A percentile compares a stretch with the other conserved stretches of the same genome.
Conservation (phyloP, 306 rosid species). For the Ziziphus jujuba region DNA sequence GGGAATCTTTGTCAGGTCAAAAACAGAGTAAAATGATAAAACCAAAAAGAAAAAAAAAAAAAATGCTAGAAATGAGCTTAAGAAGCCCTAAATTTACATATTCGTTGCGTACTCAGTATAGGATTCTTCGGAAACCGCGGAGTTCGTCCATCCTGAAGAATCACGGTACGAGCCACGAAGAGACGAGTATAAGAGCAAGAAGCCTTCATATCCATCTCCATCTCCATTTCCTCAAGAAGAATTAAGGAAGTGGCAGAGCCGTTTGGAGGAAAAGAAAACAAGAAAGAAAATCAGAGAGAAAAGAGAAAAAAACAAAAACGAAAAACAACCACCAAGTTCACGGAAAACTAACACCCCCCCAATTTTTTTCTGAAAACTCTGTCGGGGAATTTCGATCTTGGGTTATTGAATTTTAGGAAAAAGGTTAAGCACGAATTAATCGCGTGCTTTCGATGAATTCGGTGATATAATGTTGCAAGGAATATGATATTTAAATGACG, state of each 20-base stretch:
- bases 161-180: slow-evolving; percentile 43
- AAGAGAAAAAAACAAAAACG: background rate
- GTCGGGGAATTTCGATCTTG: background rate
- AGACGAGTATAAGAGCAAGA: slow-evolving; percentile 43
- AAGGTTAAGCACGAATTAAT: background rate
- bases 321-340: background rate
- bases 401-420: background rate
- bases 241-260: background rate
- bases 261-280: slow-evolving; percentile 18
- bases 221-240: slow-evolving; percentile 52
- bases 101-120: slow-evolving; percentile 59
- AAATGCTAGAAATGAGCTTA: slow-evolving; percentile 39
- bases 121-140: slow-evolving; percentile 54
- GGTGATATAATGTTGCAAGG: background rate
- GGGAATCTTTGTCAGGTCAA: slow-evolving; percentile 28
- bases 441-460: background rate
- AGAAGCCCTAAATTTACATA: slow-evolving; percentile 33
- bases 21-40: slow-evolving; percentile 22
- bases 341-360: too few relatives aligned
- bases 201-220: slow-evolving; percentile 74
- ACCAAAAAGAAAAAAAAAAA: background rate
- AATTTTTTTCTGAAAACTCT: background rate
- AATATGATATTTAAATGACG: too few relatives aligned
- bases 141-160: slow-evolving; percentile 48
- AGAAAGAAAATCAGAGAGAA: slow-evolving; percentile 8